Base-by-base conservation (phyloP, 441 rosid genomes). In the Adansonia madagascariensis region DNA sequence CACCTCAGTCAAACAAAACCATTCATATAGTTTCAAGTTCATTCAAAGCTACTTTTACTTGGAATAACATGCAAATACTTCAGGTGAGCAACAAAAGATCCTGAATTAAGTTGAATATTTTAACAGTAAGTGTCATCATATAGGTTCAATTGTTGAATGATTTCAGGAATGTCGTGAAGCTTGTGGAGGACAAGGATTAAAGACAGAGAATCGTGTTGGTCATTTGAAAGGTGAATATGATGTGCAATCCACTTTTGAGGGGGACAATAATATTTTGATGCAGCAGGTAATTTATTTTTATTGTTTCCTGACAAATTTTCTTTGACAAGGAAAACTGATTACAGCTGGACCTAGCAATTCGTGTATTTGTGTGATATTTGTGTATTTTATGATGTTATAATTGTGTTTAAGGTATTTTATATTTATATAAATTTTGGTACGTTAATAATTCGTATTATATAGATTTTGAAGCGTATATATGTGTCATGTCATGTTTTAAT, bases 101-200 rank as follows among this genome's bases (percentile, higher is more conserved):
- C 1, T 43, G 46, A 22, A 77, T 59, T 2, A 44, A 76, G 52
- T 41, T 74, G 41, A 43, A 41, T 31, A 57, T 72, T 12, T 68
- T 46, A n/a, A 55, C 47, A 8, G 44, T 52, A 68, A 75, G 59
- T 65, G 0, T 65, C 75, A 55, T 47, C 43, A 64, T 70, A 63
- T 67, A 83, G 27, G 35, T 39, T 66, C 22, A 12, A 65, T 73
- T 17, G 9, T 18, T 65, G 44, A 59, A 17, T 73, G 71, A 55
- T 31, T 62, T 47, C 71, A 95, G 99, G 99, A 93, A 89, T 95
- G 99, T 46, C 97, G 97, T 76, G 99, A 95, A 88, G 99, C 99
- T 60, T 90, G 94, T 65, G 98, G 97, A 78, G 99, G 97, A 64
- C 98, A 95, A 85, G 99, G 99, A 46, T 64, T 92, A 80, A 95